Conservation (phyloP, 2,329 filamentous ascomycete genomes). For the Apiospora marii region DNA sequence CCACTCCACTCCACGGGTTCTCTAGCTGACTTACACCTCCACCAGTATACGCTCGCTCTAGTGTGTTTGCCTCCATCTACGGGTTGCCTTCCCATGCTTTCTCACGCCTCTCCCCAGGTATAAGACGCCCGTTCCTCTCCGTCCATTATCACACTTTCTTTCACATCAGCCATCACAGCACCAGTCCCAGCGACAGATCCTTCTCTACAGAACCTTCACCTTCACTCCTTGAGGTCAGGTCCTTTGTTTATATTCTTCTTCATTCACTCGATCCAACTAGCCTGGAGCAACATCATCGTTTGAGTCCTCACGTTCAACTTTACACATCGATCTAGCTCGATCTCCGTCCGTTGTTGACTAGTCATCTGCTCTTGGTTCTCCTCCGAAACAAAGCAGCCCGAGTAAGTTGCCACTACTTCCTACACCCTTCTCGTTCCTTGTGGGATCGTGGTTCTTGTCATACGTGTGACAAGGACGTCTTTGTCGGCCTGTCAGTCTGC, state of each 20-base stretch:
- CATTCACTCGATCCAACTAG: conserved; percentile 41
- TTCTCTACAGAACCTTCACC: conserved; percentile 38
- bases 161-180: conserved; percentile 40
- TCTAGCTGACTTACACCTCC: conserved; percentile 21
- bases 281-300: conserved; percentile 54
- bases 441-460: neutral
- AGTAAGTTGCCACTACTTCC: conserved; percentile 20
- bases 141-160: conserved; percentile 44
- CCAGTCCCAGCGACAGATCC: conserved; percentile 40
- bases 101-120: conserved; percentile 36
- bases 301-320: conserved; percentile 32
- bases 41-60: neutral
- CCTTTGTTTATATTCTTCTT: conserved; percentile 36
- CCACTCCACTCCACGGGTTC: conserved; percentile 36
- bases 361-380: conserved; percentile 26
- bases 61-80: neutral
- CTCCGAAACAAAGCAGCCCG: conserved; percentile 21
- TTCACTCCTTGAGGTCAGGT: conserved; percentile 49
- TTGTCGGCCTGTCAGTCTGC: neutral
- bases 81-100: conserved; percentile 29
- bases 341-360: conserved; percentile 36
- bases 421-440: neutral
- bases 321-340: conserved; percentile 24
- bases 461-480: neutral
- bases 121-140: conserved; percentile 41